These are phyloP conservation scores for Magnaporthales sp. DNA, from an alignment of 2,329 filamentous ascomycete genomes.

Conservation along the genomic window DNA sequence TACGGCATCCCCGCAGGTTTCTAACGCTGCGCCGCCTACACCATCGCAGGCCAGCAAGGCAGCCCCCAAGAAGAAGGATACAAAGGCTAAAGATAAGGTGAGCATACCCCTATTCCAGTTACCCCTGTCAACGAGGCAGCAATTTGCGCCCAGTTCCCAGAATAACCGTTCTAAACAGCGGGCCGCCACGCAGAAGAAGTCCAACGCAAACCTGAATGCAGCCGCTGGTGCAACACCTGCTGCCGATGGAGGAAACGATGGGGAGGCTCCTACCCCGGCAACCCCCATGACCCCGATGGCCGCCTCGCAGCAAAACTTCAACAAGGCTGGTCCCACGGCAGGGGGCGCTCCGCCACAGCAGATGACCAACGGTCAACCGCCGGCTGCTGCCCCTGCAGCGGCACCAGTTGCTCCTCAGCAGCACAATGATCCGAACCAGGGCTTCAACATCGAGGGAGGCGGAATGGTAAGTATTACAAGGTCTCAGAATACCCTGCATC, in stretches of 20 bases:
- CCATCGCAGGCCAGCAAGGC: constrained; percentile 66
- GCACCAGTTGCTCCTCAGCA: constrained; percentile 34
- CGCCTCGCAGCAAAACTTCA: constrained; percentile 34
- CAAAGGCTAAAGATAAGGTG: constrained; percentile 63
- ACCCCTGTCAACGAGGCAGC: neutral
- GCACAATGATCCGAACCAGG: constrained; percentile 39
- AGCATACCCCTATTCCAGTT: constrained; percentile 9
- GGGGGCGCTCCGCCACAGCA: constrained; percentile 16
- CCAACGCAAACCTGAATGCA: constrained; percentile 40
- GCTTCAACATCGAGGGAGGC: constrained; percentile 35
- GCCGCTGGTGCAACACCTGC: constrained; percentile 45
- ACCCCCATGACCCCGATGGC: constrained; percentile 57
- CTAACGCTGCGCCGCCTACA: constrained; percentile 63
- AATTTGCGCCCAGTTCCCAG: constrained; percentile 8
- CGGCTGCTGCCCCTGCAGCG: constrained; percentile 33
- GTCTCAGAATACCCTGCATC: neutral
- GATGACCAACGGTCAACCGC: constrained; percentile 33
- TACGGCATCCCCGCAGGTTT: constrained; percentile 54
- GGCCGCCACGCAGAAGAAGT: constrained; percentile 55
- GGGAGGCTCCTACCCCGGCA: constrained; percentile 50
- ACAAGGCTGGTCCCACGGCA: constrained; percentile 24
- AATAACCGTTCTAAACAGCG: constrained; percentile 17
- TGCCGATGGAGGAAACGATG: constrained; percentile 45
- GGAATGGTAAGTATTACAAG: constrained; percentile 30
- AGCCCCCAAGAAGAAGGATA: constrained; percentile 69